Conservation (phyloP, 192 early-diverging fungal species). For the Coemansia sp. region DNA sequence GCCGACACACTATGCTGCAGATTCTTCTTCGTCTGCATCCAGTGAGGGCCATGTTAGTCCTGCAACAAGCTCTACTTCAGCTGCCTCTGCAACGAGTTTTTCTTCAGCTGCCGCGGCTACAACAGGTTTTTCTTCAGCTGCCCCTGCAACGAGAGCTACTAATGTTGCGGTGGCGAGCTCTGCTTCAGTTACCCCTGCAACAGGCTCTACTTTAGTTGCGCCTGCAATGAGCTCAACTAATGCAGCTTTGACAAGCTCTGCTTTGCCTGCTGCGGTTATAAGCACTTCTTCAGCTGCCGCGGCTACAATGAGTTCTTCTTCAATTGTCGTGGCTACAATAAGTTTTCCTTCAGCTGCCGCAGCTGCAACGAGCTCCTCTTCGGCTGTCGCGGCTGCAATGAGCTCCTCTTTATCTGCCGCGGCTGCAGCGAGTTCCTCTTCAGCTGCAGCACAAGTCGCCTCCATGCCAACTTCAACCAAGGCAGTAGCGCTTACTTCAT, state of each 20-base stretch:
- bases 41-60: background rate
- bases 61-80: background rate
- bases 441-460: background rate
- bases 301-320: background rate
- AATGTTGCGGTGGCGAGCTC: background rate
- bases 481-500: background rate
- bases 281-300: background rate
- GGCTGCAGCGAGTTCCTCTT: background rate
- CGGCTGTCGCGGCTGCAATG: background rate
- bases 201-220: background rate
- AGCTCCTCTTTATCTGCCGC: background rate
- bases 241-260: background rate
- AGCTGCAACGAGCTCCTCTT: background rate
- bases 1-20: background rate
- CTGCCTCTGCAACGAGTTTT: background rate
- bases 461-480: background rate
- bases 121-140: background rate
- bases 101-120: background rate
- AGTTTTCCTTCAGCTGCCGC: background rate
- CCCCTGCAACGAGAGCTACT: no score
- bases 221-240: background rate
- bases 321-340: background rate
- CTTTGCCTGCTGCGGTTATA: background rate
- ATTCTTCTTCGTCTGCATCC: background rate
- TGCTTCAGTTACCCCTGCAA: background rate